phyloP scores from a whole-genome alignment of 208 protist genomes.

The Naegleria lovaniensis region DNA sequence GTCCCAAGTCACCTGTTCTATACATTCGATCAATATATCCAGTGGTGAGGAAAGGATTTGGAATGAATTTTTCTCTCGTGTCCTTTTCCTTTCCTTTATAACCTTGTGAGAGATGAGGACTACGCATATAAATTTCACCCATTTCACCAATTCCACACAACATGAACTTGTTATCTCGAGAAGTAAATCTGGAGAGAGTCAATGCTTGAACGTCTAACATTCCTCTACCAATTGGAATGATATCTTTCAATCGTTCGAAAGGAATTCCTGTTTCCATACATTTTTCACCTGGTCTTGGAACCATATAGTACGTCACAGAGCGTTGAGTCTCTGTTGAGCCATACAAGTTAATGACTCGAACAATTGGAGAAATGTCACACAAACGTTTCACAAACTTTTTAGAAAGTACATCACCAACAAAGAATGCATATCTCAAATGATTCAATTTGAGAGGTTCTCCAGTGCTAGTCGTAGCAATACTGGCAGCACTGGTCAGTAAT shows the following conservation, averaged over 20 bases:
- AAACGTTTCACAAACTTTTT: conserved; percentile 51
- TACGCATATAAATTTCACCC: conserved; percentile 49
- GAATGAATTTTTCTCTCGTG: conserved; percentile 47
- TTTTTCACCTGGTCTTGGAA: conserved; percentile 28
- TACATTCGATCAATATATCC: conserved; percentile 38
- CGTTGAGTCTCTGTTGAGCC: conserved; percentile 59
- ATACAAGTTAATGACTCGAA: conserved; percentile 57
- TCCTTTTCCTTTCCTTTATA: conserved; percentile 47
- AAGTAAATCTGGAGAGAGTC: neutral
- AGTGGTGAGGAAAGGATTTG: conserved; percentile 39
- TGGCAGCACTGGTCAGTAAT: conserved; percentile 39
- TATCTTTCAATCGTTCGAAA: conserved; percentile 46
- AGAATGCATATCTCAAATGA: conserved; percentile 44
- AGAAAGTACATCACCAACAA: conserved; percentile 57
- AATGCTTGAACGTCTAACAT: conserved; percentile 52
- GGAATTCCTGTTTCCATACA: conserved; percentile 10
- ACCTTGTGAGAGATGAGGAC: conserved; percentile 42
- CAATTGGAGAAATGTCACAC: conserved; percentile 44
- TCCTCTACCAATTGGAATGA: conserved; percentile 45
- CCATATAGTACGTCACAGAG: conserved; percentile 44
- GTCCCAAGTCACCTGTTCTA: conserved; percentile 47
- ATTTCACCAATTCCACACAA: conserved; percentile 50
- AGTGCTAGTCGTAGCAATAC: neutral
- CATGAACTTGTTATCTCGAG: neutral
- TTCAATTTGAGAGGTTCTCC: conserved; percentile 36